A percentile compares a stretch with the other conserved stretches of the same genome.
Conservation (phyloP, 139 green algal genomes). For the Yamagishiella unicocca region DNA sequence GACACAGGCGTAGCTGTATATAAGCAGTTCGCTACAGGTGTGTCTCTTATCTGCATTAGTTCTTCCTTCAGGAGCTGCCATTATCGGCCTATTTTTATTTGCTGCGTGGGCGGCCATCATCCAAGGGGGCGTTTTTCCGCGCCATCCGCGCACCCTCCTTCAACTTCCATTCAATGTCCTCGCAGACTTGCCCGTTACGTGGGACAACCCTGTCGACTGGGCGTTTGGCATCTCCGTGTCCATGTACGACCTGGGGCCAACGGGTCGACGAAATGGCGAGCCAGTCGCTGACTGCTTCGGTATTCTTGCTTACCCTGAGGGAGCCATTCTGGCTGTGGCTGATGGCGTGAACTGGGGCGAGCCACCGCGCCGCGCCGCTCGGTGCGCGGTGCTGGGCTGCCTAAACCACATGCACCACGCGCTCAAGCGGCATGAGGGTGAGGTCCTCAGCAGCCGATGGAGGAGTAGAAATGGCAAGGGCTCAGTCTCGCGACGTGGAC, state of each 20-base stretch:
- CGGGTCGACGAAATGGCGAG: slow-evolving; percentile 55
- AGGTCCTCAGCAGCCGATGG: neutral
- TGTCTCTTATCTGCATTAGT: no score
- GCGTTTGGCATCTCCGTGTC: slow-evolving; percentile 57
- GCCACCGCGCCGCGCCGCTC: slow-evolving; percentile 47
- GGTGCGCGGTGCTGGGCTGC: slow-evolving; percentile 55
- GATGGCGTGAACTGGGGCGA: slow-evolving; percentile 69
- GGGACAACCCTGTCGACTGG: slow-evolving; percentile 40
- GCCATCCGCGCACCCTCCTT: no score
- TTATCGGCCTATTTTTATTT: no score
- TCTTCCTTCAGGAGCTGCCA: no score
- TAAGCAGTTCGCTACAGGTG: slow-evolving; percentile 38
- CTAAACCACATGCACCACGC: slow-evolving; percentile 52
- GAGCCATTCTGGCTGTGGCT: slow-evolving; percentile 50
- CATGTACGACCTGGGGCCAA: slow-evolving; percentile 59
- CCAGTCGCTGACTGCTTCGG: slow-evolving; percentile 67
- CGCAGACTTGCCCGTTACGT: slow-evolving; percentile 20
- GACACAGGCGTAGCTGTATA: slow-evolving; percentile 24
- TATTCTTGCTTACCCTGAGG: slow-evolving; percentile 43
- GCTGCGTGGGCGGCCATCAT: no score
- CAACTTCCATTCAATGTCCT: no score
- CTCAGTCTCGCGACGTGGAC: no score
- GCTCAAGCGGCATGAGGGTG: slow-evolving; percentile 42
- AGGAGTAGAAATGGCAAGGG: neutral
- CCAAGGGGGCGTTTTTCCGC: no score